Evolutionary conservation across 2,329 filamentous ascomycete genomes (phyloP).

Genomic region (Xylaria sp.): DNA sequence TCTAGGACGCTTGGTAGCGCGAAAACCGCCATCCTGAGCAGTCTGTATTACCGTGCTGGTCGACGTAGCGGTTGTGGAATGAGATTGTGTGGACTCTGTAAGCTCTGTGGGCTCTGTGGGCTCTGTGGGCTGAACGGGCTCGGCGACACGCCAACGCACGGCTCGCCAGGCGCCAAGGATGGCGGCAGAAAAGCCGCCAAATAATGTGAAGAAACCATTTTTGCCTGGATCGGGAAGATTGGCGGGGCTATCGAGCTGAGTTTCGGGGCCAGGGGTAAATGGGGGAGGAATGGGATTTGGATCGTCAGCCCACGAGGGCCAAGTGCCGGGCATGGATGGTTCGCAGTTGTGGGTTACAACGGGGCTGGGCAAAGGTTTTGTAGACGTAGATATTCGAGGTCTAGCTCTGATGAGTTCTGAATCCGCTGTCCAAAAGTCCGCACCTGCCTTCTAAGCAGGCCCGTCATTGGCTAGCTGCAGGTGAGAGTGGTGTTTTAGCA

Average conservation of each 20-base stretch:
- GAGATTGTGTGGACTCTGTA: not conserved
- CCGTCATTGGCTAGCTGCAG: conserved; percentile 20
- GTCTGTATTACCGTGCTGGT: not conserved
- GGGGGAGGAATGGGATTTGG: not conserved
- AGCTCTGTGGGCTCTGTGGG: not conserved
- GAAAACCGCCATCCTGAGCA: not conserved
- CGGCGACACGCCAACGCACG: conserved; percentile 6
- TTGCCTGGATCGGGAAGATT: not conserved
- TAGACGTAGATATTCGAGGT: not conserved
- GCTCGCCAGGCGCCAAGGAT: not conserved
- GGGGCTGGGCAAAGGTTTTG: not conserved
- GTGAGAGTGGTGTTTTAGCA: conserved; percentile 9
- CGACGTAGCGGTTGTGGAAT: not conserved
- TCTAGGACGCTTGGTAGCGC: conserved; percentile 11
- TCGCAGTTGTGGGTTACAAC: not conserved
- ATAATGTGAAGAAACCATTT: conserved; percentile 1
- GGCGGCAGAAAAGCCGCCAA: not conserved
- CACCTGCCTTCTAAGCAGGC: conserved; percentile 26
- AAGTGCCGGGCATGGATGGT: conserved; percentile 21
- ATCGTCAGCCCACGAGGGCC: conserved; percentile 24
- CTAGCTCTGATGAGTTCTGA: not conserved
- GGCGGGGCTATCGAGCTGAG: not conserved
- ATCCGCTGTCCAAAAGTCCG: conserved; percentile 13
- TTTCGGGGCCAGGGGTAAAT: not conserved
- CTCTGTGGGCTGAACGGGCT: not conserved